These are phyloP conservation scores for Antitrichia curtipendula DNA, from an alignment of 225 moss, liverwort and hornwort genomes.

Conservation along the genomic window DNA sequence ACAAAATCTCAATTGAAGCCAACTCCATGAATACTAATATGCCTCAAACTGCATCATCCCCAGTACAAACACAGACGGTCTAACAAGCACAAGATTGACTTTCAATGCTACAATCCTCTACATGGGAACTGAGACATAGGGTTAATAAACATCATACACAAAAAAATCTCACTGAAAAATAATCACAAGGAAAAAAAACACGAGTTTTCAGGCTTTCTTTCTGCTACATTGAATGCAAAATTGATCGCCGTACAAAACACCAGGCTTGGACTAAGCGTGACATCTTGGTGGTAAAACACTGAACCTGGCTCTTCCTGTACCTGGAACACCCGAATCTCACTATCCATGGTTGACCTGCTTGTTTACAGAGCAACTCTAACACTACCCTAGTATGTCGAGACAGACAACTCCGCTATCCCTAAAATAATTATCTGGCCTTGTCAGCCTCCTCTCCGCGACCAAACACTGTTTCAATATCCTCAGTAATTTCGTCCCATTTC, in stretches of 20 bases:
- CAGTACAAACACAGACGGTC: background rate
- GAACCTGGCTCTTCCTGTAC: background rate
- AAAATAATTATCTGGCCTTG: conserved; percentile 5
- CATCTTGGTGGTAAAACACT: background rate
- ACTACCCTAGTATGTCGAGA: background rate
- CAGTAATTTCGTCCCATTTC: conserved; percentile 95
- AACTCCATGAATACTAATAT: background rate
- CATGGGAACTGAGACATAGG: background rate
- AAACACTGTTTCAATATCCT: conserved; percentile 88
- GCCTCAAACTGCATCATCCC: background rate
- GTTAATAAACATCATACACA: background rate
- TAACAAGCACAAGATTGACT: background rate
- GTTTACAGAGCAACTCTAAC: background rate
- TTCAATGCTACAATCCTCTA: background rate
- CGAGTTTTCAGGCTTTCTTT: background rate
- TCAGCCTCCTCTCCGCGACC: conserved; percentile 65
- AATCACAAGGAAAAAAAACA: background rate
- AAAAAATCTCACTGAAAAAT: background rate
- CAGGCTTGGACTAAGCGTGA: background rate
- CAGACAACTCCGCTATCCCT: background rate
- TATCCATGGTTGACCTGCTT: background rate
- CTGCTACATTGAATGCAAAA: conserved; percentile 3
- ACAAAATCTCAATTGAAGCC: background rate
- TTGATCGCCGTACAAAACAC: conserved; percentile 1
- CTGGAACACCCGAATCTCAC: background rate